These are phyloP conservation scores for Leccinum variicolor DNA, from an alignment of 768 basidiomycete genomes.

Conservation along the genomic window DNA sequence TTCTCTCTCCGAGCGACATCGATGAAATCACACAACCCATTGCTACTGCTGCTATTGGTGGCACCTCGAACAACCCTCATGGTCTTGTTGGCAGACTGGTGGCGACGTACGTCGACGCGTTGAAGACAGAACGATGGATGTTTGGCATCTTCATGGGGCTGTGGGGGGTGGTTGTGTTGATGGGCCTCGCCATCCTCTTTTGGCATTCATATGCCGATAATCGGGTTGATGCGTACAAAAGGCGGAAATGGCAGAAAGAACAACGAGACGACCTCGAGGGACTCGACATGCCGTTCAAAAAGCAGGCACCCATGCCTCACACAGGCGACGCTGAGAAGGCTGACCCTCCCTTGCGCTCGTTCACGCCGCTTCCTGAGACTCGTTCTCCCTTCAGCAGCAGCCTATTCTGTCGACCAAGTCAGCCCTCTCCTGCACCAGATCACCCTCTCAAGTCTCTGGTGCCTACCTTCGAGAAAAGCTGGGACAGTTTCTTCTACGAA, in stretches of 20 bases:
- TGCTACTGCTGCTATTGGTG: constrained; percentile 75
- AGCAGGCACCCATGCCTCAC: constrained; percentile 15
- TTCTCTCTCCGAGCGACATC: constrained; percentile 69
- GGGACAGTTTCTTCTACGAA: constrained; percentile 43
- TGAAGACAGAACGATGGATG: constrained; percentile 81
- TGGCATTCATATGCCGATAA: constrained; percentile 66
- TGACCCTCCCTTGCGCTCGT: constrained; percentile 38
- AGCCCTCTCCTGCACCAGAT: constrained; percentile 25
- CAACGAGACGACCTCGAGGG: constrained; percentile 49
- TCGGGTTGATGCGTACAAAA: constrained; percentile 45
- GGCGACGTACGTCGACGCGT: constrained; percentile 61
- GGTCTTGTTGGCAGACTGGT: constrained; percentile 75
- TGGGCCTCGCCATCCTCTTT: constrained; percentile 66
- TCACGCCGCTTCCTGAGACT: constrained; percentile 49
- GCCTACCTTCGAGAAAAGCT: constrained; percentile 38
- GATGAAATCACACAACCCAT: constrained; percentile 79
- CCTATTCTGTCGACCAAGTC: constrained; percentile 38
- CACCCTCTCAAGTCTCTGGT: constrained; percentile 27
- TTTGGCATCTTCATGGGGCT: constrained; percentile 80
- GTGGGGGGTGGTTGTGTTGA: constrained; percentile 80
- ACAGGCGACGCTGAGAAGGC: constrained; percentile 24
- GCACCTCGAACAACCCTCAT: constrained; percentile 44
- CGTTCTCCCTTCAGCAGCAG: constrained; percentile 29
- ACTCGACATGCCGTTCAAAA: constrained; percentile 30
- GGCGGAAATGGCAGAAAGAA: constrained; percentile 48